These are phyloP conservation scores for Leishmania arabica DNA, from an alignment of 208 protist species.

Conservation along the genomic window DNA sequence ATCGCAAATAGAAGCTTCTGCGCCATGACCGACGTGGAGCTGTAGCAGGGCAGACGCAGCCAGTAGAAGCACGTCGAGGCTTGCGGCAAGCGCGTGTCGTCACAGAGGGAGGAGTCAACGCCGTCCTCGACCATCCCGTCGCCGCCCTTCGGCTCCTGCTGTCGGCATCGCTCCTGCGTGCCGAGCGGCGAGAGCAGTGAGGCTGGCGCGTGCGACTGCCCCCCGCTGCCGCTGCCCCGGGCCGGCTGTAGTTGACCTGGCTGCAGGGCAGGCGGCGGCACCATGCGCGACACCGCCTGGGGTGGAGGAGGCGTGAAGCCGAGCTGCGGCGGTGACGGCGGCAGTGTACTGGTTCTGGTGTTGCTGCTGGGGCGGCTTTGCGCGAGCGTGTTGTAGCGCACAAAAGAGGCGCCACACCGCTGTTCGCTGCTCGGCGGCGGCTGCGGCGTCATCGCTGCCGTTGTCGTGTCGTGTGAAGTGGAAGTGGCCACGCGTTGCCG, in stretches of 20 bases:
- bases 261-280: slow-evolving; percentile 31
- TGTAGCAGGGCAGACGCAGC: slow-evolving; percentile 93
- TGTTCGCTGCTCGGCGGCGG: slow-evolving; percentile 18
- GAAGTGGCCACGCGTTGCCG: not conserved
- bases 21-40: slow-evolving; percentile 82
- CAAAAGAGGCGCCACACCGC: slow-evolving; percentile 8
- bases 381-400: slow-evolving; percentile 19
- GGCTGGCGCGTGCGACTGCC: not conserved
- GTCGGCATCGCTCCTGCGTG: not conserved
- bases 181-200: not conserved
- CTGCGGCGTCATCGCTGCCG: slow-evolving; percentile 23
- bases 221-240: not conserved
- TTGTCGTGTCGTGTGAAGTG: not conserved
- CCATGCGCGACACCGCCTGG: slow-evolving; percentile 7
- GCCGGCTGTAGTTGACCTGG: slow-evolving; percentile 21
- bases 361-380: slow-evolving; percentile 12
- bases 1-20: slow-evolving; percentile 96
- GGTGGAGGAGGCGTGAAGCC: slow-evolving; percentile 26
- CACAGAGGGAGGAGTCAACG: slow-evolving; percentile 11
- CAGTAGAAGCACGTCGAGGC: slow-evolving; percentile 97
- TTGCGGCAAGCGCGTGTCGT: slow-evolving; percentile 92
- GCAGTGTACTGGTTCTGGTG: slow-evolving; percentile 1
- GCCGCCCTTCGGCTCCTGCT: not conserved
- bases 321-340: slow-evolving; percentile 25
- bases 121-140: not conserved